A percentile compares a stretch with the other conserved stretches of the same genome.
Evolutionary conservation across 2,329 filamentous ascomycete genomes (phyloP).

Genomic region (Colletotrichum orbiculare): DNA sequence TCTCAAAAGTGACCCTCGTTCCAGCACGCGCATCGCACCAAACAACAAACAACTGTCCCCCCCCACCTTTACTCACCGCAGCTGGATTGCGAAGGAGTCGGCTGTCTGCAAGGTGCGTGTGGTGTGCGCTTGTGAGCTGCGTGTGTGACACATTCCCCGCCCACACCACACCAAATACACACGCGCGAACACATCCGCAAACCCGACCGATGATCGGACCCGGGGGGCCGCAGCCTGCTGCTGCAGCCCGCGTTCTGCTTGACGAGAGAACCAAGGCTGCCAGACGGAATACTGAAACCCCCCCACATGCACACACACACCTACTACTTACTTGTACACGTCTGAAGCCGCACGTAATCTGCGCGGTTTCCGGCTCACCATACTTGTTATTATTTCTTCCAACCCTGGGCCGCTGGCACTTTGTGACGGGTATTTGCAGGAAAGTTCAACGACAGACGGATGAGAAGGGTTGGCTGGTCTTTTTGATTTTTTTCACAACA

Average conservation of each 20-base stretch:
- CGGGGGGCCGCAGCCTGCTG: not conserved
- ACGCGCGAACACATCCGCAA: not conserved
- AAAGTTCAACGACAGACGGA: no score
- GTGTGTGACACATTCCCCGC: constrained; percentile 4
- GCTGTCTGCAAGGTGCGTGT: not conserved
- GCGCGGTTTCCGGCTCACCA: constrained; percentile 6
- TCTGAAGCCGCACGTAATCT: constrained; percentile 22
- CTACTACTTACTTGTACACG: not conserved
- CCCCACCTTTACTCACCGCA: not conserved
- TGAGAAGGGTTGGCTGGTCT: no score
- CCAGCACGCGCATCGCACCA: no score
- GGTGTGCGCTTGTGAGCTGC: no score
- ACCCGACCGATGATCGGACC: constrained; percentile 13
- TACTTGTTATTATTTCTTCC: not conserved
- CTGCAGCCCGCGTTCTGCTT: no score
- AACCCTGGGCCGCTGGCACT: not conserved
- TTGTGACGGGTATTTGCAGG: not conserved
- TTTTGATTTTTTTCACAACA: no score
- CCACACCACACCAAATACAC: not conserved
- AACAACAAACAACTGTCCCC: not conserved
- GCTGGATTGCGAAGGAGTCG: not conserved
- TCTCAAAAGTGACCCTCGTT: no score
- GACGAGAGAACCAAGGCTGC: not conserved
- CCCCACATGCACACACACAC: not conserved
- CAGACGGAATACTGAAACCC: not conserved